phyloP scores from a whole-genome alignment of 805 yeast species.

The Myxozyma lipomycoides region DNA sequence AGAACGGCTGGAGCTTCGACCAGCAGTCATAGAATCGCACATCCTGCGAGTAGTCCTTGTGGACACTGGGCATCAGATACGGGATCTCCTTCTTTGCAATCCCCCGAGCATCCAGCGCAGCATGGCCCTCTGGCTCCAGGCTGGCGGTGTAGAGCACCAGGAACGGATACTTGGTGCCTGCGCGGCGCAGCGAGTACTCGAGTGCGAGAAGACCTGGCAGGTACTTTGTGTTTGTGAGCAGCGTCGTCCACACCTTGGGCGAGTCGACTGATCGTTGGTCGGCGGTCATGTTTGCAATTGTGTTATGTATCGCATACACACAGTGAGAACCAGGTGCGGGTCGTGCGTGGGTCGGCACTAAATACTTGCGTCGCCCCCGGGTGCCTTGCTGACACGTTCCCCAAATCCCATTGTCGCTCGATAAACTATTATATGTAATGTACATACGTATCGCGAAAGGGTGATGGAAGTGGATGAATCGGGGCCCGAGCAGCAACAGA shows the following conservation, averaged over 20 bases:
- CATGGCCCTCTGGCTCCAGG: slow-evolving; percentile 43
- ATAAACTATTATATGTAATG: too few species aligned
- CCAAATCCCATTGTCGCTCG: background rate
- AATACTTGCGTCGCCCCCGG: background rate
- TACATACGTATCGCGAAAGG: too few species aligned
- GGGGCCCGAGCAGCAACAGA: too few species aligned
- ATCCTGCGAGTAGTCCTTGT: slow-evolving; percentile 48
- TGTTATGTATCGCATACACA: too few species aligned
- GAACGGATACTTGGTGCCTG: slow-evolving; percentile 48
- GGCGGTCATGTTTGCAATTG: slow-evolving; percentile 7
- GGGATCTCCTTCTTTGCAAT: slow-evolving; percentile 45
- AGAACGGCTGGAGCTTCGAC: slow-evolving; percentile 57
- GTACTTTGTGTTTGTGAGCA: slow-evolving; percentile 51
- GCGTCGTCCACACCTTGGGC: slow-evolving; percentile 51
- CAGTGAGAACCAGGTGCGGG: background rate
- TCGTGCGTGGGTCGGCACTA: background rate
- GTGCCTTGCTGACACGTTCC: too few species aligned
- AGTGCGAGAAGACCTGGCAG: slow-evolving; percentile 51
- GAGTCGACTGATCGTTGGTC: slow-evolving; percentile 18
- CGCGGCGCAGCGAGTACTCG: slow-evolving; percentile 45
- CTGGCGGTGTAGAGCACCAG: slow-evolving; percentile 53
- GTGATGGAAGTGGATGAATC: too few species aligned
- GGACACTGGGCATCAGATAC: slow-evolving; percentile 43
- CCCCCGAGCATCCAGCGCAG: slow-evolving; percentile 40
- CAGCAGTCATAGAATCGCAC: slow-evolving; percentile 58